Percentiles rank a stretch among this genome's conserved stretches.
Conservation (phyloP, 208 protist genomes). For the Angomonas ambiguus region DNA sequence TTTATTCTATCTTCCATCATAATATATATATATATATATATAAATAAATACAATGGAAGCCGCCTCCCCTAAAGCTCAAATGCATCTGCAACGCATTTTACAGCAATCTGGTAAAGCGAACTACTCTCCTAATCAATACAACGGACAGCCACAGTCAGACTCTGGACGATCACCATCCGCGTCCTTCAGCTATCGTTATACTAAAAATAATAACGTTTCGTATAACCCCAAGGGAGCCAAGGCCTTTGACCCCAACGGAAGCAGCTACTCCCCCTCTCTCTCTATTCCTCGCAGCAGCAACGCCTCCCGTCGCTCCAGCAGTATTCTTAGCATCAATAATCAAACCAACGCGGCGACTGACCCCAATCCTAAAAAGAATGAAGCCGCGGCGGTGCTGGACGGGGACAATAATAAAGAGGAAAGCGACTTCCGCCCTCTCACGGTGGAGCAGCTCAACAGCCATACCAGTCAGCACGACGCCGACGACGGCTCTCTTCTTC, state of each 20-base stretch:
- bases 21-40: neutral
- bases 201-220: too few species aligned
- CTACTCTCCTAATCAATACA: neutral
- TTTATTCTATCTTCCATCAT: constrained; percentile 8
- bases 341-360: too few species aligned
- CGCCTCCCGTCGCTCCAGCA: neutral
- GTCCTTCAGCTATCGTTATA: too few species aligned
- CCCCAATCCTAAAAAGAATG: too few species aligned
- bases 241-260: too few species aligned
- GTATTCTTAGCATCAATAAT: neutral
- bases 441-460: neutral
- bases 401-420: neutral
- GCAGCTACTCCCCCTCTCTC: neutral
- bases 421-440: neutral
- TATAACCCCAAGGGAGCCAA: too few species aligned
- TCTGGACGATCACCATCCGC: neutral
- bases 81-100: constrained; percentile 47
- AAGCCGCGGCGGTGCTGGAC: too few species aligned
- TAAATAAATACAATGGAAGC: constrained; percentile 20
- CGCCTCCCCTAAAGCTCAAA: constrained; percentile 38
- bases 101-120: constrained; percentile 11
- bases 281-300: neutral
- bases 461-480: too few species aligned
- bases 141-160: too few species aligned
- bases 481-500: too few species aligned